Evolutionary conservation across 192 early-diverging fungal genomes (phyloP), one percentile per base, ranked within the genome.

Genomic region (Gaertneriomyces semiglobifer): DNA sequence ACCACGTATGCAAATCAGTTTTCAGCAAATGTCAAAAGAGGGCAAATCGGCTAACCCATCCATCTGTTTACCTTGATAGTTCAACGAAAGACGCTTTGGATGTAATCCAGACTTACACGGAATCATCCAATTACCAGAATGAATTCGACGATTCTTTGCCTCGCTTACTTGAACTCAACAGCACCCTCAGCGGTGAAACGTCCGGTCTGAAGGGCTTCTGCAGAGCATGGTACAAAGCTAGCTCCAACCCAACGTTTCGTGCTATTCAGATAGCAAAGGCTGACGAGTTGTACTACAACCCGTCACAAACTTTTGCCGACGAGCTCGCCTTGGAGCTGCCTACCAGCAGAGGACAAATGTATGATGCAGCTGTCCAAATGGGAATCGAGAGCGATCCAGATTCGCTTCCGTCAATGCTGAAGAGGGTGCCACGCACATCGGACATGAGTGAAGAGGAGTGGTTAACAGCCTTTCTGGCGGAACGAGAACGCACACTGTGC

Each of bases 1-100:
- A 78, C 75, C 44, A 77, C 82, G 42, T 71, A 52, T 38, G 66
- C 44, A 40, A 7, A 12, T 20, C 48, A 18, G 39, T n/a, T 61
- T 14, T 58, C 44, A 12, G 6, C 14, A 4, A 6, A 4, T 25
- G 46, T 14, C 16, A 19, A n/a, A 3, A 5, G 16, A 16, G 5
- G 11, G 56, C 56, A 6, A n/a, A 58, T 58, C 6, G 20, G 50
- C 12, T 52, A 52, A 20, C n/a, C 50, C 50, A n/a, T 33, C 25
- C 20, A 64, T 18, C 25, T 41, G 12, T 62, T 62, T 19, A 7
- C 7, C 12, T 19, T 55, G 57, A 39, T 75, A 78, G 79, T 6
- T 77, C 72, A 25, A 84, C 83, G 3, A 60, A 52, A 39, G 83
- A 84, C 50, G 83, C 76, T 1, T 77, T 70, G 72, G 14, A 69